Evolutionary conservation across 495 filamentous ascomycete genomes (phyloP).

Genomic region (Neurospora hispaniola): DNA sequence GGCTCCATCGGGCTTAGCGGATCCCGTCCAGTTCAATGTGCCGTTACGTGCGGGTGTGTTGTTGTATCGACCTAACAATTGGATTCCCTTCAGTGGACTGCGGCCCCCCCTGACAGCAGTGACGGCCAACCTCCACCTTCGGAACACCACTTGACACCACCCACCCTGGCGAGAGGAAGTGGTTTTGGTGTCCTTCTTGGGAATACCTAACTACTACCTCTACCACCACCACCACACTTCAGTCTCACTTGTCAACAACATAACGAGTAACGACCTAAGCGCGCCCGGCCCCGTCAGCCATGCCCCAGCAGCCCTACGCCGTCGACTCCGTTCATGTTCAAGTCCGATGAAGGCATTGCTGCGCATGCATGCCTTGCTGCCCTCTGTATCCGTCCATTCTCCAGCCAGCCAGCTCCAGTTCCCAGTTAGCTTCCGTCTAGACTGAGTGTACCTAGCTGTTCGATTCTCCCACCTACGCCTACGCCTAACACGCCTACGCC

Average conservation of each 20-base stretch:
- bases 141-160: neutral
- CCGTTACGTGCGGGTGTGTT: neutral
- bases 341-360: slow-evolving; percentile 6
- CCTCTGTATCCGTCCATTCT: neutral
- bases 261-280: neutral
- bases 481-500: neutral
- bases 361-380: slow-evolving; percentile 5
- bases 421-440: neutral
- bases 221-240: neutral
- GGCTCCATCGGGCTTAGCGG: neutral
- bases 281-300: slow-evolving; percentile 4
- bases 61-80: neutral
- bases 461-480: neutral
- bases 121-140: neutral
- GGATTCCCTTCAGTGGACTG: neutral
- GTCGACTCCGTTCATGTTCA: slow-evolving; percentile 6
- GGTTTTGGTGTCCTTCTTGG: neutral
- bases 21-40: neutral
- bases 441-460: neutral
- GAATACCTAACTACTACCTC: neutral
- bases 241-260: neutral
- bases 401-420: neutral
- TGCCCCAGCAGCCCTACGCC: slow-evolving; percentile 13
- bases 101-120: neutral
- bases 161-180: neutral